Conservation (phyloP, 108 stramenopile species). For the Cyclotella atomus region DNA sequence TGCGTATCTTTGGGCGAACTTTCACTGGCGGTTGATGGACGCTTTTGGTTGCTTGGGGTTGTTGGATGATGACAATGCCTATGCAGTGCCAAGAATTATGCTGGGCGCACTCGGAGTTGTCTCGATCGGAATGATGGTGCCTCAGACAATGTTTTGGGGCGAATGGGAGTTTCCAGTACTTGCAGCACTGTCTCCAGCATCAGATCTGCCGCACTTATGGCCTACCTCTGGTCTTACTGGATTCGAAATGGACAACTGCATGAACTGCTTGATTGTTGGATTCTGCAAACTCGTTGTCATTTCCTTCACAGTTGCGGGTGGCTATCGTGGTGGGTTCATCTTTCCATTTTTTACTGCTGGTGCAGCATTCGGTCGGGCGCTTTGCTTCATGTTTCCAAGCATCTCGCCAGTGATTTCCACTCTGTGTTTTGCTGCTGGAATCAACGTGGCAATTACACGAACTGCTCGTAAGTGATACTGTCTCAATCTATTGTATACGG, state of each 20-base stretch:
- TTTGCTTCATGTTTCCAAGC: conserved; percentile 39
- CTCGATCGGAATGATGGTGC: conserved; percentile 52
- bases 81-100: conserved; percentile 56
- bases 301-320: conserved; percentile 74
- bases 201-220: conserved; percentile 60
- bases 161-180: conserved; percentile 63
- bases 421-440: conserved; percentile 64
- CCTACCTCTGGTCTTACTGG: conserved; percentile 63
- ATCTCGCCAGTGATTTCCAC: conserved; percentile 46
- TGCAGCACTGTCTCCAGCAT: conserved; percentile 55
- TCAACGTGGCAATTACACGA: conserved; percentile 75
- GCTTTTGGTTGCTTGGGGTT: conserved; percentile 42
- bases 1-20: conserved; percentile 56
- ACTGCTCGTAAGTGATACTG: conserved; percentile 34
- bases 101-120: conserved; percentile 51
- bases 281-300: conserved; percentile 63
- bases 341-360: conserved; percentile 70
- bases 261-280: conserved; percentile 53
- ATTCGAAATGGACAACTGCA: conserved; percentile 59
- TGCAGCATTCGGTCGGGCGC: conserved; percentile 60
- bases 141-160: conserved; percentile 79
- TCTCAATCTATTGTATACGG: no score
- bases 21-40: conserved; percentile 57
- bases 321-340: conserved; percentile 69
- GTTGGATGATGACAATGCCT: conserved; percentile 44